Evolutionary conservation across 2,329 filamentous ascomycete species (phyloP).

Genomic region (Colletotrichum phormii): DNA sequence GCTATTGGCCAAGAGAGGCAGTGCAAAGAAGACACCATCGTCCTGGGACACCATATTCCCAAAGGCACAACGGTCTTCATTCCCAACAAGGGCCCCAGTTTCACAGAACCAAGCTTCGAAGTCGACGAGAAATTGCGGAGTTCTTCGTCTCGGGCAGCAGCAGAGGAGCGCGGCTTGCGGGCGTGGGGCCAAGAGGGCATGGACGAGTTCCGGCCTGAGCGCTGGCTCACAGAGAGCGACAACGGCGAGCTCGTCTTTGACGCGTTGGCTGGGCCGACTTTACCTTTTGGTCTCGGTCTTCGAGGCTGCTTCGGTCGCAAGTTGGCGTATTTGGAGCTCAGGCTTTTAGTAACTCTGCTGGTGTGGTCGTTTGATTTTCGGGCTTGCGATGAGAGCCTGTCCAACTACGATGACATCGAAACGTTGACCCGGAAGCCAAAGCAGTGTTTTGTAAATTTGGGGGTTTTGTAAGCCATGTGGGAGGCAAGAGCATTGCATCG

Average conservation of each 20-base stretch:
- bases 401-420: constrained; percentile 37
- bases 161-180: neutral
- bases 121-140: neutral
- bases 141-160: neutral
- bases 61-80: neutral
- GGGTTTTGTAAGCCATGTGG: neutral
- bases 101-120: neutral
- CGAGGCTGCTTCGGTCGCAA: constrained; percentile 34
- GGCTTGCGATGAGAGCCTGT: constrained; percentile 37
- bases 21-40: neutral
- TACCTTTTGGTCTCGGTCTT: constrained; percentile 13
- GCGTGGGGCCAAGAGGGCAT: neutral
- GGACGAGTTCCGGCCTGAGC: neutral
- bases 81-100: neutral
- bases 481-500: neutral
- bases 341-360: constrained; percentile 43
- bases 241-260: neutral
- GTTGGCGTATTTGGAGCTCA: constrained; percentile 42
- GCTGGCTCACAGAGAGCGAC: neutral
- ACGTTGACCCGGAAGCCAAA: constrained; percentile 38
- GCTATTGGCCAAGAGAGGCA: neutral
- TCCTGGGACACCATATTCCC: neutral
- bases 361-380: constrained; percentile 44
- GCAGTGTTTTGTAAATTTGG: constrained; percentile 26
- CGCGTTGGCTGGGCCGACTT: neutral